Conservation (phyloP, 2,329 filamentous ascomycete species). For the Aspergillus awamori region DNA sequence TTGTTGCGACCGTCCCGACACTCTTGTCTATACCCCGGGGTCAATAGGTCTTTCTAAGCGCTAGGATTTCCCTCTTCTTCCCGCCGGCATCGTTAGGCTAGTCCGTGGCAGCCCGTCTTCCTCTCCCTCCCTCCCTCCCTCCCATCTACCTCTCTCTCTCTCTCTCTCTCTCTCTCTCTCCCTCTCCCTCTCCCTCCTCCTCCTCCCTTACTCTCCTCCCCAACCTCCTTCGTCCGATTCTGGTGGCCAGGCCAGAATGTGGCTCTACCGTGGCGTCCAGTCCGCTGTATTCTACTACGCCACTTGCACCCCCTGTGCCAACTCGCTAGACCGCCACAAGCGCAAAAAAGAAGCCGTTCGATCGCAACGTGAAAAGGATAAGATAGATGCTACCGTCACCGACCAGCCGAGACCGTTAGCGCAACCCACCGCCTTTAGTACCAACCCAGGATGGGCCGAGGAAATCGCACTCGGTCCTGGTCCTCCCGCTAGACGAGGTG, state of each 20-base stretch:
- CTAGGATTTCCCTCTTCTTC: slow-evolving; percentile 1
- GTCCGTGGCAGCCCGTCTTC: background rate
- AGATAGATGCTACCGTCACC: slow-evolving; percentile 57
- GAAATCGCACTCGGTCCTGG: slow-evolving; percentile 83
- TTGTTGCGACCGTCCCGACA: slow-evolving; percentile 32
- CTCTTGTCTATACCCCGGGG: slow-evolving; percentile 28
- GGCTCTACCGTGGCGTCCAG: slow-evolving; percentile 53
- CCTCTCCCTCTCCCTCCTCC: background rate
- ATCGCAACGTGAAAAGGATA: slow-evolving; percentile 67
- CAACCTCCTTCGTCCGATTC: slow-evolving; percentile 14
- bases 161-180: slow-evolving; percentile 1
- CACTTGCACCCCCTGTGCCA: slow-evolving; percentile 63
- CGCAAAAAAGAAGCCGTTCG: slow-evolving; percentile 70
- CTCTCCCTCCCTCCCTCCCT: slow-evolving; percentile 1
- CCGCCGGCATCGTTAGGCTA: background rate
- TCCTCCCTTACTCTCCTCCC: slow-evolving; percentile 4
- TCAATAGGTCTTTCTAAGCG: slow-evolving; percentile 26
- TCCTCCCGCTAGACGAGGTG: slow-evolving; percentile 63
- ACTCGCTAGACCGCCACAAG: slow-evolving; percentile 69
- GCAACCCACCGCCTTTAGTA: slow-evolving; percentile 77
- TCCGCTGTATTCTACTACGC: slow-evolving; percentile 56
- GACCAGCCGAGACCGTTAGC: slow-evolving; percentile 74
- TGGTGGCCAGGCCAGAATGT: slow-evolving; percentile 36
- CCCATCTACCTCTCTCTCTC: background rate
- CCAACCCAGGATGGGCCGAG: slow-evolving; percentile 85